A percentile compares a stretch with the other conserved stretches of the same genome.
Evolutionary conservation across 2,329 filamentous ascomycete genomes (phyloP).

Genomic region (Neonectria faginata): DNA sequence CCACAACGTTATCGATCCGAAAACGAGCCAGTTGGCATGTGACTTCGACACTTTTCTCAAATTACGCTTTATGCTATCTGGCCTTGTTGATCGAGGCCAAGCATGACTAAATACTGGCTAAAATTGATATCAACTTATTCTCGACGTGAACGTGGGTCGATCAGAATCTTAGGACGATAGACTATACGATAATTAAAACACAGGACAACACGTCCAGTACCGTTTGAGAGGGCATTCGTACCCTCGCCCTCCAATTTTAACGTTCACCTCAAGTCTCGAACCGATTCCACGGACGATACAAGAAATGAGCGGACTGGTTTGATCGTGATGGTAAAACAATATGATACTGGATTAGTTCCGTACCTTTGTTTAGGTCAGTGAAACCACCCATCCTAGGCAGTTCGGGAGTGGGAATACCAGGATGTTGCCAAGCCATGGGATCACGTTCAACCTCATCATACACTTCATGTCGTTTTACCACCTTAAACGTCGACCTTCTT

Average conservation of each 20-base stretch:
- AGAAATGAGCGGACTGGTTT: neutral
- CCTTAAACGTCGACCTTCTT: neutral
- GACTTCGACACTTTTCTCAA: neutral
- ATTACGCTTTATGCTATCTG: neutral
- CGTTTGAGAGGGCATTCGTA: neutral
- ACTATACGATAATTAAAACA: neutral
- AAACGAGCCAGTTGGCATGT: neutral
- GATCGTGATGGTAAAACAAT: neutral
- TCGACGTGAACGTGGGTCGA: neutral
- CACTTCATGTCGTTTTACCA: neutral
- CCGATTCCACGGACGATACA: neutral
- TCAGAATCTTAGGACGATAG: slow-evolving; percentile 8
- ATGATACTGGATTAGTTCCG: neutral
- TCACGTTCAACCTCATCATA: neutral
- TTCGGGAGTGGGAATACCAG: neutral
- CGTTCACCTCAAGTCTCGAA: neutral
- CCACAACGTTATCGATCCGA: neutral
- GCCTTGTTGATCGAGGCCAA: slow-evolving; percentile 1
- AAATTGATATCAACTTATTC: neutral
- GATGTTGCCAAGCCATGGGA: neutral
- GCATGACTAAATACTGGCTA: neutral
- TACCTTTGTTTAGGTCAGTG: neutral
- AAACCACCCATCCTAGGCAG: neutral
- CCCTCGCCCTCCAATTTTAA: no score
- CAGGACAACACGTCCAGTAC: neutral